A percentile compares a stretch with the other conserved stretches of the same genome.
phyloP scores from a whole-genome alignment of 139 green algal species.

The Auxenochlorella protothecoides region DNA sequence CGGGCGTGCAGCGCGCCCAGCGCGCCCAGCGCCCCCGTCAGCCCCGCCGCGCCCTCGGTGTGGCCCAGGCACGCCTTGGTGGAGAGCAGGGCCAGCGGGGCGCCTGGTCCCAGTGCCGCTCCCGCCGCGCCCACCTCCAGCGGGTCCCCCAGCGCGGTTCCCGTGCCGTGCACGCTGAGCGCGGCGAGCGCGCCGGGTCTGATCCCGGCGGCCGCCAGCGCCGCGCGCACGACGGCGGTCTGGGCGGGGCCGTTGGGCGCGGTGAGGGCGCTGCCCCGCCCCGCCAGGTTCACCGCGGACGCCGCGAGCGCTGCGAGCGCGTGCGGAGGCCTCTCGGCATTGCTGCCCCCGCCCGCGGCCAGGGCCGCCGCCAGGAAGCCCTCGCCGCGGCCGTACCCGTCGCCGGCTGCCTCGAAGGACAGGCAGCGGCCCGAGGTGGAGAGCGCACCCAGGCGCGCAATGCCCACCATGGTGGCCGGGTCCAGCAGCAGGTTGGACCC shows the following conservation, averaged over 20 bases:
- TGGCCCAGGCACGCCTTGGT: conserved; percentile 76
- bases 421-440: conserved; percentile 48
- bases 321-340: background rate
- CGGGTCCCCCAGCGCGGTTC: conserved; percentile 56
- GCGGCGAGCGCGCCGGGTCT: background rate
- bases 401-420: conserved; percentile 58
- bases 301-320: conserved; percentile 2
- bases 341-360: background rate
- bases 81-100: conserved; percentile 38
- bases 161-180: conserved; percentile 62
- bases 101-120: conserved; percentile 7
- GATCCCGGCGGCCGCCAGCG: conserved; percentile 20
- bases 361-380: conserved; percentile 20
- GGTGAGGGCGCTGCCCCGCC: conserved; percentile 68
- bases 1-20: conserved; percentile 3
- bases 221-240: conserved; percentile 53
- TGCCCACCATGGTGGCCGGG: conserved; percentile 40
- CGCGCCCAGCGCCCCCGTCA: conserved; percentile 44
- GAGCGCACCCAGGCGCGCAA: conserved; percentile 15
- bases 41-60: conserved; percentile 64
- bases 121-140: conserved; percentile 54
- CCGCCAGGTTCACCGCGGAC: conserved; percentile 53
- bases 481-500: conserved; percentile 42
- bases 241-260: conserved; percentile 82
- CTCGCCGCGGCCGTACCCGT: conserved; percentile 71